Evolutionary conservation across 2,329 filamentous ascomycete genomes (phyloP).

Genomic region (Ophiognomonia clavigignenti-juglandacearum): DNA sequence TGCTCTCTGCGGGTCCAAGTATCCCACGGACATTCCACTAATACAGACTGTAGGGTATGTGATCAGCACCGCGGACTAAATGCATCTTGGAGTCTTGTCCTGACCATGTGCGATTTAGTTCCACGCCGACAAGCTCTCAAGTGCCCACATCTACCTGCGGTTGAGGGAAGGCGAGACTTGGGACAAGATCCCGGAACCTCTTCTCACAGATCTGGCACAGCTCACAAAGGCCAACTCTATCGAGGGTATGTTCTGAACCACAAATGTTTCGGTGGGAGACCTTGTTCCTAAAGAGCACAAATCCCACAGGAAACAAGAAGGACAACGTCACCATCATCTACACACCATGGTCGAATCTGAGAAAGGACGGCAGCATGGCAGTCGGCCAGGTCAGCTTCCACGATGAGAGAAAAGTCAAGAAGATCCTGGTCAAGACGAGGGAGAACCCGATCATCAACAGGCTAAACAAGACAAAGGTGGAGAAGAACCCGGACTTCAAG

Average conservation of each 20-base stretch:
- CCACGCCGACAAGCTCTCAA: conserved; percentile 95
- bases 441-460: conserved; percentile 93
- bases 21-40: no score
- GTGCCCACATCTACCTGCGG: conserved; percentile 92
- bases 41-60: conserved; percentile 26
- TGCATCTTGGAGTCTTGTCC: background rate
- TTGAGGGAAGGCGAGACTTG: conserved; percentile 73
- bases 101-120: conserved; percentile 52
- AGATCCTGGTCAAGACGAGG: conserved; percentile 70
- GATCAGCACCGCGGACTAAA: background rate
- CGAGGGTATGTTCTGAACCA: conserved; percentile 59
- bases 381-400: conserved; percentile 94
- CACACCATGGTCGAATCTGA: conserved; percentile 91
- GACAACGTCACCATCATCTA: conserved; percentile 97
- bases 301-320: conserved; percentile 82
- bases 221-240: conserved; percentile 98
- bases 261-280: background rate
- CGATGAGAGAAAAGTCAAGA: conserved; percentile 78
- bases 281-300: background rate
- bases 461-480: conserved; percentile 93
- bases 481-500: conserved; percentile 78
- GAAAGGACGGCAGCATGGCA: conserved; percentile 94
- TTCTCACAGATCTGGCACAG: conserved; percentile 88
- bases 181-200: conserved; percentile 70
- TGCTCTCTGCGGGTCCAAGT: no score